Evolutionary conservation across 306 rosid genomes (phyloP).

Genomic region (Acacia acuminata): DNA sequence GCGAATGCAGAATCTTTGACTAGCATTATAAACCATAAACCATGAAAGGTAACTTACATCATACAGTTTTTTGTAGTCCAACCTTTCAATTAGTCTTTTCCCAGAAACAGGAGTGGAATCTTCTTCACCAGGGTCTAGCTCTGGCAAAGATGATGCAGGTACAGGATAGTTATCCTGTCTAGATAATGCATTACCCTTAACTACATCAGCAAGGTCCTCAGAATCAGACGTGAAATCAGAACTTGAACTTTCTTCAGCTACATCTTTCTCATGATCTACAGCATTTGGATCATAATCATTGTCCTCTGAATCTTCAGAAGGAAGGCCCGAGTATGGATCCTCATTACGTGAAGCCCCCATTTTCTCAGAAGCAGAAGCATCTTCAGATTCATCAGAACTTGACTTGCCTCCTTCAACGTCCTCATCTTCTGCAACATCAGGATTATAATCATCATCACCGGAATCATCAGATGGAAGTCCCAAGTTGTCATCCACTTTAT

Average conservation of each 20-base stretch:
- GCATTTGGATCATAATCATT: slow-evolving; percentile 71
- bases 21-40: slow-evolving; percentile 17
- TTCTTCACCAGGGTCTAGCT: slow-evolving; percentile 55
- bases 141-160: slow-evolving; percentile 51
- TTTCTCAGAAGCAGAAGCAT: slow-evolving; percentile 82
- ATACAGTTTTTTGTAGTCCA: slow-evolving; percentile 95
- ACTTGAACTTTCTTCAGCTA: slow-evolving; percentile 63
- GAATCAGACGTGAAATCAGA: slow-evolving; percentile 95
- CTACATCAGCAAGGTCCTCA: slow-evolving; percentile 79
- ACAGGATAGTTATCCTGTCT: slow-evolving; percentile 39
- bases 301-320: slow-evolving; percentile 95
- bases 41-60: slow-evolving; percentile 74
- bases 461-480: slow-evolving; percentile 93
- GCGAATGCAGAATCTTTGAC: slow-evolving; percentile 20
- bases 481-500: slow-evolving; percentile 52
- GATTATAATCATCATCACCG: slow-evolving; percentile 86
- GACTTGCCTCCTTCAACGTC: slow-evolving; percentile 57
- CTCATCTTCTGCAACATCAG: slow-evolving; percentile 66
- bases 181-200: slow-evolving; percentile 39
- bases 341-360: slow-evolving; percentile 53
- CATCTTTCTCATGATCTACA: slow-evolving; percentile 43
- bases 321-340: slow-evolving; percentile 68
- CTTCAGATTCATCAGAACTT: slow-evolving; percentile 72
- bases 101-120: slow-evolving; percentile 50
- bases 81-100: slow-evolving; percentile 67